Conservation (phyloP, 2,329 filamentous ascomycete genomes). For the Stenocarpella maydis region DNA sequence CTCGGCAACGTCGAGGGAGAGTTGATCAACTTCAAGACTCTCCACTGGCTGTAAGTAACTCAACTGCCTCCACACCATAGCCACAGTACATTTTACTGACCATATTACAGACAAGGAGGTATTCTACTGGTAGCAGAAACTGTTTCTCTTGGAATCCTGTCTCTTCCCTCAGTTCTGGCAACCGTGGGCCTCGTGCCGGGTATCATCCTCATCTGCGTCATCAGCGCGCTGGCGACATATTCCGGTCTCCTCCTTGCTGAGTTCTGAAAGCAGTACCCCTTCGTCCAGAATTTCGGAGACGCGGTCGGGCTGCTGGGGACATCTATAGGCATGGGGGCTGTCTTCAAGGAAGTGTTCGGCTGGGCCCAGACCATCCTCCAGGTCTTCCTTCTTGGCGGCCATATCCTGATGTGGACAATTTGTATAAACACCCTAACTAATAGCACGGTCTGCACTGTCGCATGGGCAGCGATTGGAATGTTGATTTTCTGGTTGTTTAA, state of each 20-base stretch:
- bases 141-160: conserved; percentile 13
- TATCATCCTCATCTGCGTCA: conserved; percentile 9
- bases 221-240: conserved; percentile 6
- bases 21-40: conserved; percentile 19
- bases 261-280: conserved; percentile 23
- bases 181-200: conserved; percentile 20
- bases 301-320: conserved; percentile 56
- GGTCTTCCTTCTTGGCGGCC: conserved; percentile 66
- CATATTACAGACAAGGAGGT: background rate
- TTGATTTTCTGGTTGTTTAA: conserved; percentile 65
- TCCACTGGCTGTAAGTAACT: conserved; percentile 6
- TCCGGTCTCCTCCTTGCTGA: conserved; percentile 18
- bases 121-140: conserved; percentile 17
- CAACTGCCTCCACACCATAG: background rate
- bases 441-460: conserved; percentile 68
- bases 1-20: conserved; percentile 6
- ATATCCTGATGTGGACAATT: conserved; percentile 49
- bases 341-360: conserved; percentile 59
- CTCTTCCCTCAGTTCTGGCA: conserved; percentile 18
- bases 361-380: conserved; percentile 59
- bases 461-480: conserved; percentile 66
- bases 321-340: conserved; percentile 47
- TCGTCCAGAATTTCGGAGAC: conserved; percentile 62
- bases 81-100: background rate
- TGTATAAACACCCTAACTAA: conserved; percentile 58